Base-by-base conservation (phyloP, 495 filamentous ascomycete species). In the Elaphomyces granulatus region DNA sequence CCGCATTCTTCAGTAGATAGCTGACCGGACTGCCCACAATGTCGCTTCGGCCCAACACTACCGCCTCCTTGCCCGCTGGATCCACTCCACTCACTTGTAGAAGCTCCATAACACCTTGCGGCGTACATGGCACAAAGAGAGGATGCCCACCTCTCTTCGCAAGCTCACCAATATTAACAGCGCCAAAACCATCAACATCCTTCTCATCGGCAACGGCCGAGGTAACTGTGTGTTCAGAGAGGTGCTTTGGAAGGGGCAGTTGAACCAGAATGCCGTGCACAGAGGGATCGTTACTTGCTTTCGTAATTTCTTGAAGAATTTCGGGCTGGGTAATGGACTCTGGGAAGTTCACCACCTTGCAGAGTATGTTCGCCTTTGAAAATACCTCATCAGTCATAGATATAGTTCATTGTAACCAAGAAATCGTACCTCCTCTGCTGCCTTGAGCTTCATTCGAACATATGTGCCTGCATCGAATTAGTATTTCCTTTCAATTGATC, bases 371-470 rank as follows among this genome's bases (percentile, higher is more conserved):
- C 51, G 84, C 84, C 83, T 92, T 41, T 38, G 42, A 41, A 47
- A 51, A 50, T 45, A 32, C 44, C 46, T 42, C 17, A 23, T 46
- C 40, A 47, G 43, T 42, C 39, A 40, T 40, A 12, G n/a, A 32
- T 19, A 32, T 43, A 38, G 15, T 20, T 37, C 30, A 16, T 15
- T 4, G n/a, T 2, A 26, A n/a, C 12, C n/a, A 18, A 20, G 17
- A 3, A 46, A 44, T 53, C n/a, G 37, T 66, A 88, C 84, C 73
- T 98, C 88, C 57, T 87, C 72, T 20, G 90, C 90, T 41, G 90
- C 90, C 70, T 94, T 96, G 51, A 95, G 60, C 65, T 98, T 98
- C 90, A 98, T 98, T 64, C 86, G 85, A 58, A 98, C 87, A 83
- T 98, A 98, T 30, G 90, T 96, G 55, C 80, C 83, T 90, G 51